Base-by-base conservation (phyloP, 352 stramenopile species). In the Pythium periplocum region DNA sequence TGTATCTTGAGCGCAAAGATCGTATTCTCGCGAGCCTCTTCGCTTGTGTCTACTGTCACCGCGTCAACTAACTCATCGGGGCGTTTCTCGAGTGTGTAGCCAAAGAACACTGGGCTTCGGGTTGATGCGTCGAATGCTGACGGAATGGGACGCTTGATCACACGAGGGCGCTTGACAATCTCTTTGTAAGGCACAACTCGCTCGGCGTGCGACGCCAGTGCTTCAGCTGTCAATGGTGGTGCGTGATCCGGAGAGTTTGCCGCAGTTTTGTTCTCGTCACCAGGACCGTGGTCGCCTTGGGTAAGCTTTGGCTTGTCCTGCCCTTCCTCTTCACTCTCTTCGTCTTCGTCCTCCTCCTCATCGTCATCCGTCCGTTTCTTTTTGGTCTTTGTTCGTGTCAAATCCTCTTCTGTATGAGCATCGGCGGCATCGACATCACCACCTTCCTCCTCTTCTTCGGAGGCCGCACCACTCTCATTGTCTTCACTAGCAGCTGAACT, bases 61-160 rank as follows among this genome's bases (percentile, higher is more conserved):
- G 51, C 62, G 38, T 73, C 66, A 2, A 66, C 64, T 10, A 87
- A 55, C 36, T 69, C 61, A 39, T 83, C 71, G 2, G 37, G 62
- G 3, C 68, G 57, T 12, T 75, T 83, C 38, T 78, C 61, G 2
- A 64, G 59, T 0, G 72, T 69, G 48, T 88, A 91, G 1, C 83
- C 79, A 52, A 93, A 93, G 57, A 89, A 91, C 4, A 87, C 62
- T 0, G 80, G 80, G 48, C 64, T 88, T 31, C 78, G 62, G 5
- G 57, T 64, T 2, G 64, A 49, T 7, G 73, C 44, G 43, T 93
- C 66, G 40, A 87, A 89, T 4, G 56, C 43, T 0, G 67, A 36
- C 4, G 78, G 74, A 10, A 86, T 45, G 0, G 37, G 36, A 1
- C 74, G 73, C 45, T 85, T 80, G 44, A 86, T 67, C 40, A 86